These are phyloP conservation scores for Arthrobotrys entomopaga DNA, from an alignment of 2,329 filamentous ascomycete genomes.

Conservation along the genomic window DNA sequence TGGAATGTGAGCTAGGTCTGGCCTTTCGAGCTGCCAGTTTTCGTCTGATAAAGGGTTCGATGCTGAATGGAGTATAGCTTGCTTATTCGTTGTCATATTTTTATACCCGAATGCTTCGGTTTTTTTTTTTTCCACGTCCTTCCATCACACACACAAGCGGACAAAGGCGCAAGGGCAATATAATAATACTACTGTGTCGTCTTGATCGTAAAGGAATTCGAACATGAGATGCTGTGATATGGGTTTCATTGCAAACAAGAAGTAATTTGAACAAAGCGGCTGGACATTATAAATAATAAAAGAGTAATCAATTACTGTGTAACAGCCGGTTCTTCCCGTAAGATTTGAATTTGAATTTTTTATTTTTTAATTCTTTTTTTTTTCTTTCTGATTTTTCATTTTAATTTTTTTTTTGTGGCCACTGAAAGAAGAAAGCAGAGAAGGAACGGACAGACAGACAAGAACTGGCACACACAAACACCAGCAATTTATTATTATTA, in stretches of 20 bases:
- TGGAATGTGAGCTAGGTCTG: neutral
- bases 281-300: too few relatives aligned
- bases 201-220: too few relatives aligned
- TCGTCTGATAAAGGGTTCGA: constrained; percentile 14
- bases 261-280: too few relatives aligned
- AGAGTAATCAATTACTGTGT: too few relatives aligned
- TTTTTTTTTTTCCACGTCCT: constrained; percentile 33
- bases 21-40: neutral
- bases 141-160: constrained; percentile 16
- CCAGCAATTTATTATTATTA: constrained; percentile 21
- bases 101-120: constrained; percentile 2
- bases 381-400: constrained; percentile 2
- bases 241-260: too few relatives aligned
- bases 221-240: too few relatives aligned
- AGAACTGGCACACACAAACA: constrained; percentile 16
- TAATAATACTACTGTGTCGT: too few relatives aligned
- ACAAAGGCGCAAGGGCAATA: neutral
- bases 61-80: constrained; percentile 23
- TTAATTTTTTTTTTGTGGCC: constrained; percentile 25
- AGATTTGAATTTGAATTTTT: constrained; percentile 1
- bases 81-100: constrained; percentile 31
- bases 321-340: too few relatives aligned
- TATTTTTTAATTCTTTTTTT: neutral
- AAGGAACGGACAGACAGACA: too few relatives aligned
- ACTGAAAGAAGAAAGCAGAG: constrained; percentile 6